These are phyloP conservation scores for Saccharomycopsis crataegensis DNA, from an alignment of 1,139 yeast genomes.

Conservation along the genomic window DNA sequence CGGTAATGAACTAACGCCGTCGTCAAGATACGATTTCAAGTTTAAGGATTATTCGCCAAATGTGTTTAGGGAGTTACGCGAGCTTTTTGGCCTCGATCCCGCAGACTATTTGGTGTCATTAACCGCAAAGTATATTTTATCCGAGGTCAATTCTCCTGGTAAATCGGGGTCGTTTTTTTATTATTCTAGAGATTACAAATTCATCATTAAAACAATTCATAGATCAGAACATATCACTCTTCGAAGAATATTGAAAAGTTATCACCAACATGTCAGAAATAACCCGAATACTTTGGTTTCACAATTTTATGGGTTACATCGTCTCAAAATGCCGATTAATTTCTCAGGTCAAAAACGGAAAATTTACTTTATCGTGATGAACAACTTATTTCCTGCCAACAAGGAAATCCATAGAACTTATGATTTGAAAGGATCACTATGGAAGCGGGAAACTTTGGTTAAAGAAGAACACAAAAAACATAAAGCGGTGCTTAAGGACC, in stretches of 20 bases:
- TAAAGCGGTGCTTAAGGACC: conserved; percentile 59
- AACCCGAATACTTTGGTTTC: conserved; percentile 87
- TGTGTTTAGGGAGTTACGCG: conserved; percentile 81
- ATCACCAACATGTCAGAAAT: conserved; percentile 69
- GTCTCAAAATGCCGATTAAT: conserved; percentile 78
- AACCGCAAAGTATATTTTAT: conserved; percentile 85
- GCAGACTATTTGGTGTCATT: conserved; percentile 91
- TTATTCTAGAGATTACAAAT: conserved; percentile 87
- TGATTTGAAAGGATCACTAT: conserved; percentile 89
- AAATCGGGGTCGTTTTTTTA: conserved; percentile 95
- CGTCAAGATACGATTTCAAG: conserved; percentile 90
- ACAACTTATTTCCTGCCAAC: conserved; percentile 92
- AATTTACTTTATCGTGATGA: conserved; percentile 94
- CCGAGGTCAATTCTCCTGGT: conserved; percentile 94
- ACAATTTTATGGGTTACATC: conserved; percentile 91
- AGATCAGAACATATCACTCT: conserved; percentile 86
- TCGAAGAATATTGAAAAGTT: conserved; percentile 65
- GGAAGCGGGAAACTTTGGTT: conserved; percentile 58
- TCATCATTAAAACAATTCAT: conserved; percentile 92
- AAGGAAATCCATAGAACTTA: conserved; percentile 79
- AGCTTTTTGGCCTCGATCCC: conserved; percentile 79
- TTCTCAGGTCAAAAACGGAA: conserved; percentile 45
- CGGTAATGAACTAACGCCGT: conserved; percentile 87
- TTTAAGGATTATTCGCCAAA: conserved; percentile 95
- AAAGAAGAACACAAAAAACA: conserved; percentile 7